Evolutionary conservation across 73 alveolate genomes (phyloP).

Genomic region (Tetrahymena borealis): DNA sequence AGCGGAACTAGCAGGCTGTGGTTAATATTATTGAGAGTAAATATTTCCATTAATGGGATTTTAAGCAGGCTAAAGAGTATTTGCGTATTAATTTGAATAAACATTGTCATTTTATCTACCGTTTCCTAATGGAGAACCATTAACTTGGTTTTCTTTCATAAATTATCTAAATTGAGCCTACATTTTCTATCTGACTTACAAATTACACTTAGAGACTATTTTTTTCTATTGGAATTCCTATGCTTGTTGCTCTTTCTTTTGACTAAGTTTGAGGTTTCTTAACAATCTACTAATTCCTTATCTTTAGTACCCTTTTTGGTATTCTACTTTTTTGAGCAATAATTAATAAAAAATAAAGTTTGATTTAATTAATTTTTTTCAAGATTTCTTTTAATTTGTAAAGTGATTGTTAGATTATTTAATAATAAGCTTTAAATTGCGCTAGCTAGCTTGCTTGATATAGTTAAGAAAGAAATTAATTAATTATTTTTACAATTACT

Average conservation of each 20-base stretch:
- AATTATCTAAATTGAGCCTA: not conserved
- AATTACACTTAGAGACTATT: too few relatives aligned
- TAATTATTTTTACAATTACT: not conserved
- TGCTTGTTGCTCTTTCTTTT: too few relatives aligned
- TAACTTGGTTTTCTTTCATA: not conserved
- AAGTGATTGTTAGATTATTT: not conserved
- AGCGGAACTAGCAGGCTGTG: not conserved
- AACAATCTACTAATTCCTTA: too few relatives aligned
- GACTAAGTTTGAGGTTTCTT: too few relatives aligned
- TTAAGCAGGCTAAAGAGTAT: not conserved
- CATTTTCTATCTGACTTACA: not conserved
- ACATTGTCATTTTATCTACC: not conserved
- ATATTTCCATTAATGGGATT: not conserved
- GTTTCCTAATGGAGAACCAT: not conserved
- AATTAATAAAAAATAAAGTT: not conserved
- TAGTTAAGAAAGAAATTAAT: too few relatives aligned
- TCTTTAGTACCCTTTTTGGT: not conserved
- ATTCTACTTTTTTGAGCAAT: not conserved
- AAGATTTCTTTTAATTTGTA: not conserved
- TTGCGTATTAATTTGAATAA: not conserved
- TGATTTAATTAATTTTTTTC: not conserved
- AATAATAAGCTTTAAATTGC: not conserved
- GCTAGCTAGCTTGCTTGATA: too few relatives aligned
- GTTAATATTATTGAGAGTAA: not conserved
- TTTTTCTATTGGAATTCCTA: too few relatives aligned